These are phyloP conservation scores for Gossypium trilobum DNA, from an alignment of 441 rosid genomes.

Conservation along the genomic window DNA sequence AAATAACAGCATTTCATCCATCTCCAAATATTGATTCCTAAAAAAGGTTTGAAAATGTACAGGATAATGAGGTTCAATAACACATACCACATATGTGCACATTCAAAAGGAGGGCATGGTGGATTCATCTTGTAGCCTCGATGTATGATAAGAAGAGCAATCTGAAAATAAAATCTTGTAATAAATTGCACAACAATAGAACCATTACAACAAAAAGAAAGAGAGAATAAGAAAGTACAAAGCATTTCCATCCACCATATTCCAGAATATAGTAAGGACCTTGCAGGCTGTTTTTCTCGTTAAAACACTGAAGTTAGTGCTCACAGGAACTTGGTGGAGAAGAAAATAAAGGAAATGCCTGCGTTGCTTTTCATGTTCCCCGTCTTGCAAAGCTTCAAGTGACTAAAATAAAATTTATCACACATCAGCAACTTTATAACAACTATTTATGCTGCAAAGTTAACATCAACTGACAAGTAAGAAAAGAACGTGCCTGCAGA, in stretches of 20 bases:
- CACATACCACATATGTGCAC: constrained; percentile 94
- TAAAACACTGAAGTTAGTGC: constrained; percentile 89
- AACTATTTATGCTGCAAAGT: not conserved
- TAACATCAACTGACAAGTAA: not conserved
- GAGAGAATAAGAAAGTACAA: constrained; percentile 11
- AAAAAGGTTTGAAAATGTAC: not conserved
- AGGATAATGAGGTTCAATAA: not conserved
- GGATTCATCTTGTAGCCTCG: constrained; percentile 98
- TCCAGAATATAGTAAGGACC: constrained; percentile 42
- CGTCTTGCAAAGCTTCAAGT: constrained; percentile 96
- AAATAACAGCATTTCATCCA: not conserved
- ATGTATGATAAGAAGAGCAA: constrained; percentile 76
- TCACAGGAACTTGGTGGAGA: constrained; percentile 88
- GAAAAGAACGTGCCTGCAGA: constrained; percentile 62
- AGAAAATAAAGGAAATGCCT: constrained; percentile 90
- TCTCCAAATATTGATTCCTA: not conserved
- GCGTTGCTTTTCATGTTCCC: constrained; percentile 92
- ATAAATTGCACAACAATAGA: constrained; percentile 29
- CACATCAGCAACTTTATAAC: constrained; percentile 21
- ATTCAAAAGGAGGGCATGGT: constrained; percentile 93
- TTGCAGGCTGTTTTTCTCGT: constrained; percentile 82
- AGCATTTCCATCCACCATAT: not conserved
- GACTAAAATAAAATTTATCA: constrained; percentile 44
- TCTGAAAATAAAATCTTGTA: constrained; percentile 52
- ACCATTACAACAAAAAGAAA: constrained; percentile 20